Percentiles rank a stretch among this genome's conserved stretches.
Conservation (phyloP, 169 alveolate genomes). For the Cryptosporidium andersoni region DNA sequence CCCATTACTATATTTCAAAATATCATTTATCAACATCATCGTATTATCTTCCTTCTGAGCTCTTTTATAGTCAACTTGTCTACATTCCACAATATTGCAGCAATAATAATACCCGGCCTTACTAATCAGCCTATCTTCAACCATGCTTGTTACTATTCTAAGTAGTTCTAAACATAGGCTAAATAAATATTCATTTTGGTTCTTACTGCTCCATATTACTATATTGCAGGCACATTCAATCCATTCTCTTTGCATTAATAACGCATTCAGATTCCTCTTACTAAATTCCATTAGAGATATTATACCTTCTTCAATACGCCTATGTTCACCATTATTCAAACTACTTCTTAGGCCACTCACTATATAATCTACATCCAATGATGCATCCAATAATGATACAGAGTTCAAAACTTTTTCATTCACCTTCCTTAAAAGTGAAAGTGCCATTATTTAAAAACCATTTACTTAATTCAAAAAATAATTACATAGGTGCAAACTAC, state of each 20-base stretch:
- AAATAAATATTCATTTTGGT: constrained; percentile 8
- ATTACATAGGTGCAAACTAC: neutral
- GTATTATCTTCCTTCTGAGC: constrained; percentile 3
- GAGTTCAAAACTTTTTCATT: constrained; percentile 57
- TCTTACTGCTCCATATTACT: constrained; percentile 39
- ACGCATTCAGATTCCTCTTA: constrained; percentile 33
- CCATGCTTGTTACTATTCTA: constrained; percentile 42
- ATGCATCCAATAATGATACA: constrained; percentile 61
- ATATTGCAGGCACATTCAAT: constrained; percentile 22
- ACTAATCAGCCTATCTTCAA: constrained; percentile 1
- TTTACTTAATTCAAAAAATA: neutral
- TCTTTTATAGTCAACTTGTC: neutral
- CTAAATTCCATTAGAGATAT: constrained; percentile 39
- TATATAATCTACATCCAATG: constrained; percentile 55
- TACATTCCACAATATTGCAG: neutral
- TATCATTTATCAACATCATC: constrained; percentile 22
- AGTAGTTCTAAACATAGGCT: neutral
- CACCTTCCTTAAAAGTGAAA: constrained; percentile 57
- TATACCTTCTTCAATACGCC: constrained; percentile 34
- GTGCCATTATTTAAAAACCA: constrained; percentile 22
- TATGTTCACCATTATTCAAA: neutral
- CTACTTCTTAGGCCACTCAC: constrained; percentile 29
- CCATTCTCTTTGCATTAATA: constrained; percentile 62
- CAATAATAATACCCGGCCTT: neutral
- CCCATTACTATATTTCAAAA: constrained; percentile 33